These are phyloP conservation scores for Fusarium gaditjirri DNA, from an alignment of 2,329 filamentous ascomycete species.

Conservation along the genomic window DNA sequence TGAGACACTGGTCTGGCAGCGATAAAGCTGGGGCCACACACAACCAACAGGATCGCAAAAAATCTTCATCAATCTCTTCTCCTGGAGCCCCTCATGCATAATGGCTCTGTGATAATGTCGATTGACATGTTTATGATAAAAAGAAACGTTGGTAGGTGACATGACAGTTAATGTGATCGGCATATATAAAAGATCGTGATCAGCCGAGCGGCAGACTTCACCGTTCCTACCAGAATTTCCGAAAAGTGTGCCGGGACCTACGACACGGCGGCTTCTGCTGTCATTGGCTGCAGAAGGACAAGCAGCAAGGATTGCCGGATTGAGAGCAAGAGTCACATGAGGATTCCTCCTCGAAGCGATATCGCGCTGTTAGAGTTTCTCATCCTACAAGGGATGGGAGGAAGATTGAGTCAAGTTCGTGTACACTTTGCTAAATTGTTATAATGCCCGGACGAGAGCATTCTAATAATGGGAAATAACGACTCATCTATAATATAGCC, in stretches of 20 bases:
- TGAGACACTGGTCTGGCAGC: constrained; percentile 43
- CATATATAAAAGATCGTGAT: constrained; percentile 26
- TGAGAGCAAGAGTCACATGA: constrained; percentile 17
- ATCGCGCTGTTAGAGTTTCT: constrained; percentile 17
- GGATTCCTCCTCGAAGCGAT: background rate
- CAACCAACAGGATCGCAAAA: background rate
- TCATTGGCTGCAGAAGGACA: constrained; percentile 11
- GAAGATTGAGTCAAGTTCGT: background rate
- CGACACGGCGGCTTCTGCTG: constrained; percentile 1
- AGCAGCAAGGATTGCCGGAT: constrained; percentile 10
- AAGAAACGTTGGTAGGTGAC: background rate
- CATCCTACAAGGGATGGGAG: background rate
- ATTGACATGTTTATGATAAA: background rate
- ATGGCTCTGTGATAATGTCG: background rate
- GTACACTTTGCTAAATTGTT: background rate
- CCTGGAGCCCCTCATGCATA: background rate
- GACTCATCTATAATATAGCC: background rate
- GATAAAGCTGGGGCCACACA: constrained; percentile 29
- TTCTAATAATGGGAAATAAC: background rate
- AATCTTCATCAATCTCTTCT: constrained; percentile 9
- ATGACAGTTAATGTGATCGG: constrained; percentile 6
- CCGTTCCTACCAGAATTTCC: constrained; percentile 30
- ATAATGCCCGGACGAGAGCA: background rate
- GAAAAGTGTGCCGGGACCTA: constrained; percentile 15
- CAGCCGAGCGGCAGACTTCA: constrained; percentile 7